Conservation (phyloP, 495 filamentous ascomycete species). For the Thozetella sp. region DNA sequence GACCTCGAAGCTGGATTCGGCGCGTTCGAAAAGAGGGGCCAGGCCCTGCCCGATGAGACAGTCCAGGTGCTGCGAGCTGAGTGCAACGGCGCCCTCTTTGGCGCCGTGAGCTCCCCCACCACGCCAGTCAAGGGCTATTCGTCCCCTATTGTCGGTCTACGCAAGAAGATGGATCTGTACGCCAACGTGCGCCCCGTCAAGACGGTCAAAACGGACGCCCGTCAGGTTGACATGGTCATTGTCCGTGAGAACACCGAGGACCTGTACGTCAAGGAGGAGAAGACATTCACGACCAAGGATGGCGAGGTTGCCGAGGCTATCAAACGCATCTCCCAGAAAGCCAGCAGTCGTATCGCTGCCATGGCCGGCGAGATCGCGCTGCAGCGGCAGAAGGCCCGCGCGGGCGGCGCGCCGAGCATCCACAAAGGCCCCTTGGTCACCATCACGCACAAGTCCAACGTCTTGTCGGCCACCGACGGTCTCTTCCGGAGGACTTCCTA, state of each 20-base stretch:
- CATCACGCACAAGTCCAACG: slow-evolving; percentile 98
- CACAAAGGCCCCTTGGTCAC: slow-evolving; percentile 80
- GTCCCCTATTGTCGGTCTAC: slow-evolving; percentile 93
- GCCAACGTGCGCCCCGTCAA: slow-evolving; percentile 98
- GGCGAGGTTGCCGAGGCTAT: slow-evolving; percentile 95
- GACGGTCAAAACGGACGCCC: slow-evolving; percentile 61
- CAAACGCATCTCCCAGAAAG: slow-evolving; percentile 90
- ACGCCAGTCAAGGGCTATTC: slow-evolving; percentile 92
- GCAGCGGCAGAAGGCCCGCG: slow-evolving; percentile 77
- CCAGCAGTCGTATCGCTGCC: slow-evolving; percentile 79
- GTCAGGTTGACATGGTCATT: slow-evolving; percentile 92
- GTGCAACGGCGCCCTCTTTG: slow-evolving; percentile 96
- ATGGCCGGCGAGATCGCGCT: slow-evolving; percentile 96
- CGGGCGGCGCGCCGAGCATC: slow-evolving; percentile 45
- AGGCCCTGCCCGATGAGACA: slow-evolving; percentile 86
- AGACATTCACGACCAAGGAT: slow-evolving; percentile 69
- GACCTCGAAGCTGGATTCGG: slow-evolving; percentile 92
- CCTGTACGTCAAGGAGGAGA: slow-evolving; percentile 97
- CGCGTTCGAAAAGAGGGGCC: slow-evolving; percentile 86
- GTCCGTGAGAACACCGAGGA: slow-evolving; percentile 99
- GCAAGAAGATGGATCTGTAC: slow-evolving; percentile 93
- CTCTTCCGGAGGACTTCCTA: slow-evolving; percentile 85
- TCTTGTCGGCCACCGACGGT: slow-evolving; percentile 94
- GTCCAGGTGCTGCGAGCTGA: slow-evolving; percentile 81
- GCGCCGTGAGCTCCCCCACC: slow-evolving; percentile 91